Base-by-base conservation (phyloP, 768 basidiomycete species). In the Mycena vulgaris region DNA sequence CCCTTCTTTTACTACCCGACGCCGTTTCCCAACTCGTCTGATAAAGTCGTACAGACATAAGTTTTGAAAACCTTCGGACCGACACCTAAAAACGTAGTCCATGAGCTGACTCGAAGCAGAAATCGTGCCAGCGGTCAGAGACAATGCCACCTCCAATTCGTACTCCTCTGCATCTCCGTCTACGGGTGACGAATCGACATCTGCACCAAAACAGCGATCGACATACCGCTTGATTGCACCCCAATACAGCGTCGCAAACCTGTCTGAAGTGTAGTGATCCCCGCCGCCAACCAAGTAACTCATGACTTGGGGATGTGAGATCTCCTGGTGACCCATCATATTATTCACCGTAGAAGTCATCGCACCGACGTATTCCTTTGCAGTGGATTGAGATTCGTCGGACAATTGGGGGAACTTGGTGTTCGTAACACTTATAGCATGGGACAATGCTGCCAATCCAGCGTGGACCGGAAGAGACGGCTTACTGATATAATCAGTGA, bases 401-500 rank as follows among this genome's bases (percentile, higher is more conserved):
- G 23, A 52, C 27, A 37, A 23, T 21, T 35, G 25, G 48, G 60
- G 60, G 10, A 19, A 31, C 23, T 63, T 63, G 7, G 25, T 30
- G 14, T 30, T 40, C 8, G 37, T 9, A 3, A 42, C 19, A 14
- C 21, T 35, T 16, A 63, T 52, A 9, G 51, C 62, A 40, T 63
- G 30, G 3, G 8, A 4, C 19, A 74, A n/a, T 0, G 75, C 76
- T 0, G 53, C 65, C 2, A 74, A 59, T 14, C 75, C 67, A 8
- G 65, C 57, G 51, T 79, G 70, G 0, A 68, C 49, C 10, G 75
- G 69, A 17, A 79, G 33, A n/a, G 53, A 33, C 4, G 67, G n/a
- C 55, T 80, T 81, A 0, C 78, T 80, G 21, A 81, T 78, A 53
- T 81, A 81, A 64, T 81, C 80, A 0, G 80, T 80, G 7, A 81